Evolutionary conservation across 2,329 filamentous ascomycete species (phyloP), one percentile per base, ranked within the genome.

Genomic region (Trichoderma sp.): DNA sequence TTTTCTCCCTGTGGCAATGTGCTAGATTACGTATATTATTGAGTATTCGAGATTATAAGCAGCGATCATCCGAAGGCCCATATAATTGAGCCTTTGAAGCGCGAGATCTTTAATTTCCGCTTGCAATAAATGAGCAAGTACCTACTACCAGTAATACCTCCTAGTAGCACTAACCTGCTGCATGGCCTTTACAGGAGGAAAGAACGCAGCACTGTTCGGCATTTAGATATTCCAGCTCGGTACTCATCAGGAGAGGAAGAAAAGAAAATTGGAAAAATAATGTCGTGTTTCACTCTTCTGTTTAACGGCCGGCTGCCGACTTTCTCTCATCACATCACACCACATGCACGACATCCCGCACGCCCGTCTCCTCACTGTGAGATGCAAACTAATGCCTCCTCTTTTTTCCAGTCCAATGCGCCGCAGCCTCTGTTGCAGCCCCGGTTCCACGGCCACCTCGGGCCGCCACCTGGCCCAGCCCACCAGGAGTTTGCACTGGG

Each of bases 341-440:
- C 54, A 66, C 64, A 66, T 66, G 64, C 64, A 66, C 64, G 64
- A 66, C 64, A 66, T 66, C 54, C 64, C 64, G 64, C 64, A 26
- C 46, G 64, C 52, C 24, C 64, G 26, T 51, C 64, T 66, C n/a
- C 54, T 49, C 54, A 59, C 51, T 37, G 54, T 59, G 64, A 66
- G 64, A 58, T 66, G 64, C 54, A 66, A 66, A 55, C 64, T 59
- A 59, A 56, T 16, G 37, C 32, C 51, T 59, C 64, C 39, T 56
- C 39, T 34, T 59, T 34, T 55, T 37, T 39, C 28, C 64, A 56
- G 26, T 49, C 54, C 63, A 66, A 46, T 49, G 63, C 63, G 46
- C 51, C 34, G 49, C 26, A 56, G 61, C 51, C 55, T 51, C 49
- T 51, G 54, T 43, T 28, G 64, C 64, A 66, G 64, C 39, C 64